These are phyloP conservation scores for Pyrenophora graminea DNA, from an alignment of 2,329 filamentous ascomycete genomes.

Conservation along the genomic window DNA sequence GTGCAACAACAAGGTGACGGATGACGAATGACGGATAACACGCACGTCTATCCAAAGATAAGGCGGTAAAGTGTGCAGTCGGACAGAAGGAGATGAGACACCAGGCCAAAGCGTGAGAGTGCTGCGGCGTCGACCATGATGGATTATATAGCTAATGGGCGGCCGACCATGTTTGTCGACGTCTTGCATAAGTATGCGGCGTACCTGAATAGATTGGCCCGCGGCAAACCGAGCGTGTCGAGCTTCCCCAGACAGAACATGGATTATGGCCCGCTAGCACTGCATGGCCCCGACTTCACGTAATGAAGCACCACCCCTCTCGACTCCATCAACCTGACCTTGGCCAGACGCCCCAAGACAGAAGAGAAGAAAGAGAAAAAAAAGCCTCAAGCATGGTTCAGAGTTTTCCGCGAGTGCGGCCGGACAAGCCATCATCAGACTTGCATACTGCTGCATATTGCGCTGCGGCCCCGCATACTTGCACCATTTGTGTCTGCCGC, in stretches of 20 bases:
- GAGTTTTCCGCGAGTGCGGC: conserved; percentile 26
- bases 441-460: neutral
- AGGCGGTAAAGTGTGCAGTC: neutral
- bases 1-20: conserved; percentile 10
- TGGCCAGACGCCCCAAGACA: neutral
- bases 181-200: neutral
- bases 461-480: conserved; percentile 11
- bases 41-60: too few species aligned
- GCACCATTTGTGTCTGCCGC: conserved; percentile 11
- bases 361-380: conserved; percentile 2
- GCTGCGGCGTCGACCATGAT: neutral
- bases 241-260: conserved; percentile 15
- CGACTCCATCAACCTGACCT: conserved; percentile 18
- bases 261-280: conserved; percentile 12
- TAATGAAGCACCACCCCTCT: conserved; percentile 25
- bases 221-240: conserved; percentile 16
- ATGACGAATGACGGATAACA: too few species aligned
- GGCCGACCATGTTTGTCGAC: neutral
- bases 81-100: neutral
- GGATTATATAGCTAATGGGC: conserved; percentile 1
- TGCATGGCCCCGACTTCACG: conserved; percentile 29
- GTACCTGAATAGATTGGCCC: conserved; percentile 20
- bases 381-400: conserved; percentile 23
- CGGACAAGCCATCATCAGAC: conserved; percentile 4
- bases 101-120: neutral